phyloP scores from a whole-genome alignment of 495 filamentous ascomycete genomes.

The Rhizodiscina lignyota region DNA sequence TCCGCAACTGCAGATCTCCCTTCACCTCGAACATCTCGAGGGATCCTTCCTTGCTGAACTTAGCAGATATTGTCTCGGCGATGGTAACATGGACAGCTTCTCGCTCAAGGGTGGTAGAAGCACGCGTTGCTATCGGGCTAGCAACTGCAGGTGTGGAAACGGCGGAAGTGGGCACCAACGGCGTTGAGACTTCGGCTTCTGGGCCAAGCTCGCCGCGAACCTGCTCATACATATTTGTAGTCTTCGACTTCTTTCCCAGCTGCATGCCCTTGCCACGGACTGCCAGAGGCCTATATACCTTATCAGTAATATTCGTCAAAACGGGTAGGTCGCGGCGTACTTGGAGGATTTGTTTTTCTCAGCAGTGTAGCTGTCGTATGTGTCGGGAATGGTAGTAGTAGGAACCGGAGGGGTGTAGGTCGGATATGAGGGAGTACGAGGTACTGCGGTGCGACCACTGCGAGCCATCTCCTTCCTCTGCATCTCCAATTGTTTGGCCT shows the following conservation, averaged over 20 bases:
- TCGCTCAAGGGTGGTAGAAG: constrained; percentile 30
- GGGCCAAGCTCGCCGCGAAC: constrained; percentile 78
- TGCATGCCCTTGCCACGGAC: constrained; percentile 96
- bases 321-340: not conserved
- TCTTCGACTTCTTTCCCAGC: constrained; percentile 93
- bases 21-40: constrained; percentile 72
- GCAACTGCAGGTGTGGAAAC: constrained; percentile 23
- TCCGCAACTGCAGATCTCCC: constrained; percentile 77
- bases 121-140: constrained; percentile 36
- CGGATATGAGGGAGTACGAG: constrained; percentile 66
- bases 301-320: no score
- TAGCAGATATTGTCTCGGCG: constrained; percentile 74
- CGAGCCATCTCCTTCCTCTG: constrained; percentile 84
- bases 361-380: constrained; percentile 83
- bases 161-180: constrained; percentile 52
- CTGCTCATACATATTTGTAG: constrained; percentile 87
- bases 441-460: constrained; percentile 30
- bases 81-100: constrained; percentile 58
- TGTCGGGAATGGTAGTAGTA: constrained; percentile 56
- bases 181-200: constrained; percentile 58
- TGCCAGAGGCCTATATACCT: constrained; percentile 34
- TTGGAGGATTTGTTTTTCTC: constrained; percentile 76
- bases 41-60: constrained; percentile 69
- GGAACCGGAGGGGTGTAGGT: constrained; percentile 73
- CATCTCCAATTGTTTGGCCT: constrained; percentile 94